Conservation (phyloP, 2,329 filamentous ascomycete genomes). For the Periconia digitata region DNA sequence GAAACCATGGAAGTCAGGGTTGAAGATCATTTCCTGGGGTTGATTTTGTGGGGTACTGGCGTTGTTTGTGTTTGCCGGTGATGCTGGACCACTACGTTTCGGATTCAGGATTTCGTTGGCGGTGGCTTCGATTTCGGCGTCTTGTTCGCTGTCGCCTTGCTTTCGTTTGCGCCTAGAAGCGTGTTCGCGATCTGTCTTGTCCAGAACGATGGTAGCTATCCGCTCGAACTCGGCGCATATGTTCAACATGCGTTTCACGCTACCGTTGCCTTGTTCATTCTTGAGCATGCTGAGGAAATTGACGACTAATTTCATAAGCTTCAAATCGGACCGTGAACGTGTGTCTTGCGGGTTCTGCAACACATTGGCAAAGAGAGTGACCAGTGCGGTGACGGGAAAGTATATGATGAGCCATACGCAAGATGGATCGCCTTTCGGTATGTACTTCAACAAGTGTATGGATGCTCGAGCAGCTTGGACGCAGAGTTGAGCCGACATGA, state of each 20-base stretch:
- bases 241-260: slow-evolving; percentile 88
- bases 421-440: slow-evolving; percentile 90
- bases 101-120: slow-evolving; percentile 38
- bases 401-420: slow-evolving; percentile 98
- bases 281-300: slow-evolving; percentile 87
- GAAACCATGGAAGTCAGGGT: slow-evolving; percentile 40
- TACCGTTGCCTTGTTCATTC: slow-evolving; percentile 86
- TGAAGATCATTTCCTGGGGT: slow-evolving; percentile 30
- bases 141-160: slow-evolving; percentile 58
- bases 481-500: slow-evolving; percentile 88
- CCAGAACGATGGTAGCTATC: slow-evolving; percentile 86
- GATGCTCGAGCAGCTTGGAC: slow-evolving; percentile 90
- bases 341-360: slow-evolving; percentile 92
- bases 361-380: slow-evolving; percentile 95
- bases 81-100: slow-evolving; percentile 26
- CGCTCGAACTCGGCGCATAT: slow-evolving; percentile 96
- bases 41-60: slow-evolving; percentile 17
- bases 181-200: slow-evolving; percentile 86
- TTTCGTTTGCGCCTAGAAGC: slow-evolving; percentile 83
- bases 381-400: slow-evolving; percentile 91
- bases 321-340: slow-evolving; percentile 82
- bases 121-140: slow-evolving; percentile 40
- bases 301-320: slow-evolving; percentile 89
- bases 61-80: slow-evolving; percentile 26
- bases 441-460: slow-evolving; percentile 92